Evolutionary conservation across 768 basidiomycete genomes (phyloP).

Genomic region (Tremella fuciformis): DNA sequence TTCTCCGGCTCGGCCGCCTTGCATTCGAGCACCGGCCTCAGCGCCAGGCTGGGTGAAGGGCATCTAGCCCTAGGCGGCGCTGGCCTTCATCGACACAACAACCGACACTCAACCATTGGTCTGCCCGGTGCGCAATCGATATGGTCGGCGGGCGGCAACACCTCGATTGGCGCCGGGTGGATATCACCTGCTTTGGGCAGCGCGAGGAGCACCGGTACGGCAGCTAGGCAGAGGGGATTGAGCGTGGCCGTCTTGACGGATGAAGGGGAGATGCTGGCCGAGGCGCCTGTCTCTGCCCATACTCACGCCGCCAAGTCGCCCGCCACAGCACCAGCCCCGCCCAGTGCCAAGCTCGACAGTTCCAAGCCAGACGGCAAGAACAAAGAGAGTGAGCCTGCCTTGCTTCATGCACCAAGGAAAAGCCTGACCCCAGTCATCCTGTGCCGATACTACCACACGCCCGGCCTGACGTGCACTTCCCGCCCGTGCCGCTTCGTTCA

Average conservation of each 20-base stretch:
- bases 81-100: not conserved
- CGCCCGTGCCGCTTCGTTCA: constrained; percentile 52
- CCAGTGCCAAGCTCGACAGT: not conserved
- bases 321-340: not conserved
- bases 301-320: not conserved
- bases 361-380: constrained; percentile 6
- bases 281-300: constrained; percentile 20
- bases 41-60: not conserved
- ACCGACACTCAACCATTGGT: not conserved
- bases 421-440: constrained; percentile 41
- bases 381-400: constrained; percentile 25
- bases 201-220: constrained; percentile 15
- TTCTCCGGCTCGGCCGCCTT: not conserved
- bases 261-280: constrained; percentile 21
- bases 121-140: constrained; percentile 19
- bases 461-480: constrained; percentile 49
- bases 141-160: constrained; percentile 32
- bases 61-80: not conserved
- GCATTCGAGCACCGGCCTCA: not conserved
- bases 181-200: constrained; percentile 28
- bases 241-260: constrained; percentile 40
- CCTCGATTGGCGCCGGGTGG: constrained; percentile 27
- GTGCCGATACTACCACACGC: constrained; percentile 50
- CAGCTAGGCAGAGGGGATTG: constrained; percentile 31
- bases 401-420: not conserved